Conservation (phyloP, 202 grass and related monocot genomes). For the Zizania palustris region DNA sequence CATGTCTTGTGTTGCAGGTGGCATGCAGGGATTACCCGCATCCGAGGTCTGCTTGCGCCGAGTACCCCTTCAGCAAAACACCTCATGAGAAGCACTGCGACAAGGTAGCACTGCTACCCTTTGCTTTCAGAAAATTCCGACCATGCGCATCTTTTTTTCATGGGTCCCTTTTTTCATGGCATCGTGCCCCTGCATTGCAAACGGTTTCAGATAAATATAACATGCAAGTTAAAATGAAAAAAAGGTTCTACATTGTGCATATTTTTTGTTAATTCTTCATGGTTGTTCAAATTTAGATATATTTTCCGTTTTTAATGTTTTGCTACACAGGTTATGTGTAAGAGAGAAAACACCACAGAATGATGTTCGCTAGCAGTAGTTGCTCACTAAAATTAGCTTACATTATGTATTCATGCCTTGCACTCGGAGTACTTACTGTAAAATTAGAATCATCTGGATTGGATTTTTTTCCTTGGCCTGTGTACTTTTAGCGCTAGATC, state of each 20-base stretch:
- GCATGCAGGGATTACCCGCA: constrained; percentile 81
- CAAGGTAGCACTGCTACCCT: constrained; percentile 29
- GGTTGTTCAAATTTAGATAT: background rate
- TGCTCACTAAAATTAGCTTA: background rate
- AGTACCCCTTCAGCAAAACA: constrained; percentile 58
- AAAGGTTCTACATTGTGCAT: too few relatives aligned
- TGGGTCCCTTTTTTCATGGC: too few relatives aligned
- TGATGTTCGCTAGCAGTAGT: background rate
- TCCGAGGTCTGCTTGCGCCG: constrained; percentile 61
- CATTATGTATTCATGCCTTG: background rate
- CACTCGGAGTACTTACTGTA: too few relatives aligned
- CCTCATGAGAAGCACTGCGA: constrained; percentile 58
- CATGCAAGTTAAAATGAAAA: too few relatives aligned
- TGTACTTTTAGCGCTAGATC: too few relatives aligned
- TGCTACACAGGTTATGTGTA: background rate
- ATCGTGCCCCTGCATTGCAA: too few relatives aligned
- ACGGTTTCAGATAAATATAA: too few relatives aligned
- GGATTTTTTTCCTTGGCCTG: too few relatives aligned
- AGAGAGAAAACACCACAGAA: background rate
- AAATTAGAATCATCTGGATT: too few relatives aligned
- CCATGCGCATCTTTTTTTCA: too few relatives aligned
- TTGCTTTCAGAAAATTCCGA: too few relatives aligned
- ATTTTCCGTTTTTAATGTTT: background rate
- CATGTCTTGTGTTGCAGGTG: constrained; percentile 49
- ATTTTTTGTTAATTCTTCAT: background rate